Conservation (phyloP, 164 flowering plant species). For the Houttuynia cordata region DNA sequence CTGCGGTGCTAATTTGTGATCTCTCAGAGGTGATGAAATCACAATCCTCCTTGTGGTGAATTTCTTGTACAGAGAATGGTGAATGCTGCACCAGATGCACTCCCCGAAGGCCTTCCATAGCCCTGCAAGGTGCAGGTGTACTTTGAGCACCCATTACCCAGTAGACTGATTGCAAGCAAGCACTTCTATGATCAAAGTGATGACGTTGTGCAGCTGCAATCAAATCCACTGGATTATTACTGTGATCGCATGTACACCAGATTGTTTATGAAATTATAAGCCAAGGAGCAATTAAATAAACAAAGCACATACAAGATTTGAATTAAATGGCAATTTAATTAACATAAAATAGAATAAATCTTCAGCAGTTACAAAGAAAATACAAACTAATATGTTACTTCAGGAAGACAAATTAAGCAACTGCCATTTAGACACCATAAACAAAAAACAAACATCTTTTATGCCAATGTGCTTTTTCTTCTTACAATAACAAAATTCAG, state of each 20-base stretch:
- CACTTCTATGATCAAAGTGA: constrained; percentile 1
- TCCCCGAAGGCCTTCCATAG: constrained; percentile 69
- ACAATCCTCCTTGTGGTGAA: constrained; percentile 25
- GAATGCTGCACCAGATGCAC: constrained; percentile 54
- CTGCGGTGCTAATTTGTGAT: constrained; percentile 16
- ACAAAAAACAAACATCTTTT: too few relatives aligned
- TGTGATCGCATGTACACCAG: background rate
- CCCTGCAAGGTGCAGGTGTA: constrained; percentile 16
- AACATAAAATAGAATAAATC: too few relatives aligned
- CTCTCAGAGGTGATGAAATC: constrained; percentile 15
- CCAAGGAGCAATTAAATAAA: background rate
- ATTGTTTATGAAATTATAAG: background rate
- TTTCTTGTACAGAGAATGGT: constrained; percentile 45
- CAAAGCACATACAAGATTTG: too few relatives aligned
- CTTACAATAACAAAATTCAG: too few relatives aligned
- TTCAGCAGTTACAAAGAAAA: too few relatives aligned
- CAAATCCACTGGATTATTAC: constrained; percentile 5
- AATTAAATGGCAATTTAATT: too few relatives aligned
- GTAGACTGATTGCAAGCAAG: constrained; percentile 4
- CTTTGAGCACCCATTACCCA: constrained; percentile 38
- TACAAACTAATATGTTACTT: too few relatives aligned
- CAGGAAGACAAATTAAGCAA: too few relatives aligned
- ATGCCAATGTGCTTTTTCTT: too few relatives aligned
- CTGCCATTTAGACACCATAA: too few relatives aligned
- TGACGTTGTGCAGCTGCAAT: background rate